These are phyloP conservation scores for Phaseolus coccineus DNA, from an alignment of 331 rosid genomes.

Conservation along the genomic window DNA sequence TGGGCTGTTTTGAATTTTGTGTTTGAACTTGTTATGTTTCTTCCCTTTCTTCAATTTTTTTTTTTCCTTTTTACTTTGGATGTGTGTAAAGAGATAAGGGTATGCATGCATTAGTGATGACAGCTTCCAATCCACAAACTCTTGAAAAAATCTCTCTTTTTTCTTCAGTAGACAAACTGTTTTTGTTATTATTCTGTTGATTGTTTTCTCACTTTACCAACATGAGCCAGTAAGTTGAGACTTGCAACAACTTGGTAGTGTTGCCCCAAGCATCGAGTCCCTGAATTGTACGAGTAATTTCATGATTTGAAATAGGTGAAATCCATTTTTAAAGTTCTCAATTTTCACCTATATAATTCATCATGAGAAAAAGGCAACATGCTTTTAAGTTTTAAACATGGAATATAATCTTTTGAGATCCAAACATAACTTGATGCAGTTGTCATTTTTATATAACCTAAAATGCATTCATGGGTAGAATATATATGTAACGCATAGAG, in stretches of 20 bases:
- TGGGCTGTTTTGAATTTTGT: not conserved
- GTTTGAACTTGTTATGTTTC: not conserved
- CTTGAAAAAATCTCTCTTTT: not conserved
- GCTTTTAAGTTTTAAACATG: not conserved
- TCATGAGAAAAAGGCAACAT: too few species aligned
- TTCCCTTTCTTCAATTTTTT: not conserved
- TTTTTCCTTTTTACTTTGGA: not conserved
- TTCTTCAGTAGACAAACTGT: not conserved
- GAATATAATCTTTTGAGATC: too few species aligned
- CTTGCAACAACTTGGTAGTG: not conserved
- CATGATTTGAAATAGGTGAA: slow-evolving; percentile 10
- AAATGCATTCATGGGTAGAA: not conserved
- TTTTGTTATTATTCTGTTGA: slow-evolving; percentile 3
- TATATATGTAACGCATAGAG: too few species aligned
- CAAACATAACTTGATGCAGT: not conserved
- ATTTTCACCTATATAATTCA: not conserved
- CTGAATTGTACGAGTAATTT: not conserved
- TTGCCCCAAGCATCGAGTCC: not conserved
- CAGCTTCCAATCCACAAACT: not conserved
- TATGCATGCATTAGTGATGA: slow-evolving; percentile 41
- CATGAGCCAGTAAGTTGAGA: too few species aligned
- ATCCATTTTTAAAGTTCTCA: slow-evolving; percentile 7
- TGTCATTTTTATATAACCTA: not conserved
- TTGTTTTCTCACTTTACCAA: not conserved
- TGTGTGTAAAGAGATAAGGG: not conserved